Conservation (phyloP, 2,329 filamentous ascomycete species). For the Aureobasidium sp. region DNA sequence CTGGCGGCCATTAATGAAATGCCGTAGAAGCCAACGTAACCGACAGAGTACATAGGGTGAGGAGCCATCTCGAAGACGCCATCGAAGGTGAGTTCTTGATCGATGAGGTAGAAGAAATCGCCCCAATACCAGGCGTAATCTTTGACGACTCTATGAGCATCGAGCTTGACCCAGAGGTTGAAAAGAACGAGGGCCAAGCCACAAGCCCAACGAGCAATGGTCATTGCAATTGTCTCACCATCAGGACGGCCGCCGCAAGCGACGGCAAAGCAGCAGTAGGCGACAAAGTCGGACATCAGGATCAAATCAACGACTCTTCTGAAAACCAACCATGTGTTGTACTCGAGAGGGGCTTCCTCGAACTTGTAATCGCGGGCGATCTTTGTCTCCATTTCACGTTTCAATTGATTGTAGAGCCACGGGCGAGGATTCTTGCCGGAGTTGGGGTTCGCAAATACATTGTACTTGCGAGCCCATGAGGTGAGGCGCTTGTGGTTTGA, state of each 20-base stretch:
- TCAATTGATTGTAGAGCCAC: slow-evolving; percentile 74
- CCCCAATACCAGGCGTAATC: slow-evolving; percentile 99
- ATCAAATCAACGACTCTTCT: slow-evolving; percentile 92
- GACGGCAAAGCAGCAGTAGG: slow-evolving; percentile 92
- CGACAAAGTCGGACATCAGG: slow-evolving; percentile 96
- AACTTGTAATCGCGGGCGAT: slow-evolving; percentile 91
- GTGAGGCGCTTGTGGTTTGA: slow-evolving; percentile 83
- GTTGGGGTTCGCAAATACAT: slow-evolving; percentile 75
- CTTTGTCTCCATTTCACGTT: slow-evolving; percentile 87
- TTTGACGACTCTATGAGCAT: slow-evolving; percentile 95
- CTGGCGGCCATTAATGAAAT: slow-evolving; percentile 97
- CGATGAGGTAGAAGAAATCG: slow-evolving; percentile 97
- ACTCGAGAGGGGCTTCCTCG: slow-evolving; percentile 87
- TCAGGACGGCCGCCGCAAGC: slow-evolving; percentile 72
- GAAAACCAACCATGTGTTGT: slow-evolving; percentile 98
- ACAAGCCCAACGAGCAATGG: slow-evolving; percentile 66
- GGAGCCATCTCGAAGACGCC: slow-evolving; percentile 99
- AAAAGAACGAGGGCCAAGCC: slow-evolving; percentile 79
- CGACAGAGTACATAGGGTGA: slow-evolving; percentile 98
- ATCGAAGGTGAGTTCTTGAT: slow-evolving; percentile 95
- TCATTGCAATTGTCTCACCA: slow-evolving; percentile 63
- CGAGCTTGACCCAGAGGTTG: slow-evolving; percentile 97
- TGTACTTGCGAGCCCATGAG: slow-evolving; percentile 77
- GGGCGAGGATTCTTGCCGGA: slow-evolving; percentile 78
- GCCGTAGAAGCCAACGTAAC: slow-evolving; percentile 95